Conservation (phyloP, 495 filamentous ascomycete genomes). For the Aspergillus hancockii region DNA sequence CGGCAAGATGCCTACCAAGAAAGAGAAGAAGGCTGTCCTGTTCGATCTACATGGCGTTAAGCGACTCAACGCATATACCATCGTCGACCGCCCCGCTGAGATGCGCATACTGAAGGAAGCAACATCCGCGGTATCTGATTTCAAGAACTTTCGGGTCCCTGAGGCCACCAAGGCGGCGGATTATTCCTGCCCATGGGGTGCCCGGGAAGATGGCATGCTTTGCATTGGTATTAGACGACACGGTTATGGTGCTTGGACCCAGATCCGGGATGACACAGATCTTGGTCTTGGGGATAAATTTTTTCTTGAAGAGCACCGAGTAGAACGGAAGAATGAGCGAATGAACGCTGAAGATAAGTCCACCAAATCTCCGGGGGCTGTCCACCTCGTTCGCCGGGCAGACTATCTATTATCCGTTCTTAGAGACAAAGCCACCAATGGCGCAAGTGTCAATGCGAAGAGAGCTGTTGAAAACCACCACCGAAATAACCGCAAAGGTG, state of each 20-base stretch:
- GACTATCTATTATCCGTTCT: conserved; percentile 93
- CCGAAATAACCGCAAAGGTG: conserved; percentile 75
- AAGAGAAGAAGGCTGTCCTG: conserved; percentile 92
- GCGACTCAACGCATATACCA: conserved; percentile 91
- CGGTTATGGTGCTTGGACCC: conserved; percentile 90
- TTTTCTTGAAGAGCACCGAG: conserved; percentile 96
- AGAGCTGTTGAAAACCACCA: conserved; percentile 86
- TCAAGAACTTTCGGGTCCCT: conserved; percentile 77
- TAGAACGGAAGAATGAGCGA: conserved; percentile 93
- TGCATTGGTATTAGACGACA: conserved; percentile 89
- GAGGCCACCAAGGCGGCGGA: conserved; percentile 86
- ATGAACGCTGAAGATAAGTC: conserved; percentile 70
- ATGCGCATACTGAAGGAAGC: conserved; percentile 80
- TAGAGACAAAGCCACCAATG: conserved; percentile 71
- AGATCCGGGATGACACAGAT: conserved; percentile 89
- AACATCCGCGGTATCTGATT: conserved; percentile 61
- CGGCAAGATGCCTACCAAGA: conserved; percentile 81
- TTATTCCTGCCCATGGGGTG: conserved; percentile 87
- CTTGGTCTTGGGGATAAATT: conserved; percentile 88
- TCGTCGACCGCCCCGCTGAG: conserved; percentile 84
- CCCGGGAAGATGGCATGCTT: conserved; percentile 95
- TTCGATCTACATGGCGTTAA: conserved; percentile 92
- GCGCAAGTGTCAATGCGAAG: conserved; percentile 65
- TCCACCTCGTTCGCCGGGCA: conserved; percentile 91
- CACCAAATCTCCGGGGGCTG: conserved; percentile 90